Percentiles rank a stretch among this genome's conserved stretches.
These are phyloP conservation scores for Strigomonas oncopelti DNA, from an alignment of 208 protist species.

Conservation along the genomic window DNA sequence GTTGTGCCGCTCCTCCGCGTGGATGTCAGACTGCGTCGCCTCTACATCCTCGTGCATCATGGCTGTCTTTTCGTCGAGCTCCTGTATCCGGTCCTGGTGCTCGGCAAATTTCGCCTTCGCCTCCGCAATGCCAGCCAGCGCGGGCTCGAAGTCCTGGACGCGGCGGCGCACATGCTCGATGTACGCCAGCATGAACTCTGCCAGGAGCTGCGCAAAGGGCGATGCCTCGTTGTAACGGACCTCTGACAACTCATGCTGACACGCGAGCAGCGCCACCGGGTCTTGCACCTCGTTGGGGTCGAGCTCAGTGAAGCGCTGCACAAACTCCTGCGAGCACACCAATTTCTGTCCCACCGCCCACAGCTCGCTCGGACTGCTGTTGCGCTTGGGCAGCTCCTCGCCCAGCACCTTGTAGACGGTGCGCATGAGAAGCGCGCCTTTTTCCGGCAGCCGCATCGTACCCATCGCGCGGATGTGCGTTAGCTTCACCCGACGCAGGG, in stretches of 20 bases:
- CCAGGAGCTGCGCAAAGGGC: slow-evolving; percentile 33
- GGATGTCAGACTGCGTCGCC: slow-evolving; percentile 6
- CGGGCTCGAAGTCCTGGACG: slow-evolving; percentile 10
- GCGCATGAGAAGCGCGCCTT: slow-evolving; percentile 42
- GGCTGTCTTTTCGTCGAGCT: slow-evolving; percentile 16
- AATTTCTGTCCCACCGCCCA: slow-evolving; percentile 31
- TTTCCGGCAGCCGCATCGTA: slow-evolving; percentile 25
- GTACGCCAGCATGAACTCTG: slow-evolving; percentile 37
- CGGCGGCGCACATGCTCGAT: slow-evolving; percentile 32
- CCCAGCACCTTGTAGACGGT: slow-evolving; percentile 40
- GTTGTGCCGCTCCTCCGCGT: slow-evolving; percentile 16
- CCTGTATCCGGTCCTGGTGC: slow-evolving; percentile 20
- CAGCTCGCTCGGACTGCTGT: slow-evolving; percentile 25
- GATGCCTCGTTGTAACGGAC: slow-evolving; percentile 39
- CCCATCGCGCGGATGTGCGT: slow-evolving; percentile 33
- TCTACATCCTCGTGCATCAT: slow-evolving; percentile 26
- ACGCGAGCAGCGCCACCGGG: slow-evolving; percentile 24
- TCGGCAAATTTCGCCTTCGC: slow-evolving; percentile 33
- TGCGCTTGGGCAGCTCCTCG: slow-evolving; percentile 38
- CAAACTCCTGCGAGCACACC: slow-evolving; percentile 44
- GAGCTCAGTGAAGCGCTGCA: slow-evolving; percentile 32
- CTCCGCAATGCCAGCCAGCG: slow-evolving; percentile 19
- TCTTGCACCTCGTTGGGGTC: slow-evolving; percentile 32
- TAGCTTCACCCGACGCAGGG: slow-evolving; percentile 29
- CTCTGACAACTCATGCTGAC: slow-evolving; percentile 34